phyloP scores from a whole-genome alignment of 345 rosid genomes.

The Draba incana region DNA sequence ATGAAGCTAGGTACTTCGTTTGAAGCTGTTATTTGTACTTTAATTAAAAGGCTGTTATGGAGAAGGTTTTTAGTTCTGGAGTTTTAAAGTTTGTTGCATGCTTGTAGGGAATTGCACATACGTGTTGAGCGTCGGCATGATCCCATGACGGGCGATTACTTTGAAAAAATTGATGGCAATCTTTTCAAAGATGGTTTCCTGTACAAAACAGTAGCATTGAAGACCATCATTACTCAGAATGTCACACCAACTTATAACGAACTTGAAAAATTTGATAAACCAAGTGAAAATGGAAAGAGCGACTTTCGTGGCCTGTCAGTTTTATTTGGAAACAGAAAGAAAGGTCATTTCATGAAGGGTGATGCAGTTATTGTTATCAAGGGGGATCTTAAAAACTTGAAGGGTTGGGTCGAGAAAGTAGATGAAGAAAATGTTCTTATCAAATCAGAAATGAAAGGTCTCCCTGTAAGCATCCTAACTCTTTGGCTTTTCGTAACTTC shows the following conservation, averaged over 20 bases:
- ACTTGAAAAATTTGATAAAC: conserved; percentile 78
- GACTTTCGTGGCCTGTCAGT: conserved; percentile 78
- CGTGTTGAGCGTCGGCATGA: conserved; percentile 94
- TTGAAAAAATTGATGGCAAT: conserved; percentile 82
- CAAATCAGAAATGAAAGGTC: conserved; percentile 87
- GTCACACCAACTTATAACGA: conserved; percentile 93
- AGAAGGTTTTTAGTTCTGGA: conserved; percentile 26
- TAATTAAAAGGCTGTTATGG: conserved; percentile 3
- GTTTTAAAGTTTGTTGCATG: conserved; percentile 10
- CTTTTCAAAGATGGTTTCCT: conserved; percentile 88
- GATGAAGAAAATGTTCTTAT: conserved; percentile 94
- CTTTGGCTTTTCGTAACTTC: conserved; percentile 5
- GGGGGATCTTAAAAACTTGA: conserved; percentile 90
- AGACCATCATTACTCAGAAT: conserved; percentile 69
- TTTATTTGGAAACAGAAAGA: conserved; percentile 88
- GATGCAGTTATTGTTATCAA: conserved; percentile 93
- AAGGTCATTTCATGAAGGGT: conserved; percentile 98
- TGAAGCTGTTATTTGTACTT: conserved; percentile 6
- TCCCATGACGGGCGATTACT: conserved; percentile 85
- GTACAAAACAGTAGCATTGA: conserved; percentile 73
- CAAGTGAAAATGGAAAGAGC: conserved; percentile 69
- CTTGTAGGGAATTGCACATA: conserved; percentile 79
- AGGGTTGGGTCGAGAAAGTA: conserved; percentile 99
- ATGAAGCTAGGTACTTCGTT: conserved; percentile 83
- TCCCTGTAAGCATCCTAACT: conserved; percentile 67